These are phyloP conservation scores for Debaryomyces castellii DNA, from an alignment of 805 yeast genomes.

Conservation along the genomic window DNA sequence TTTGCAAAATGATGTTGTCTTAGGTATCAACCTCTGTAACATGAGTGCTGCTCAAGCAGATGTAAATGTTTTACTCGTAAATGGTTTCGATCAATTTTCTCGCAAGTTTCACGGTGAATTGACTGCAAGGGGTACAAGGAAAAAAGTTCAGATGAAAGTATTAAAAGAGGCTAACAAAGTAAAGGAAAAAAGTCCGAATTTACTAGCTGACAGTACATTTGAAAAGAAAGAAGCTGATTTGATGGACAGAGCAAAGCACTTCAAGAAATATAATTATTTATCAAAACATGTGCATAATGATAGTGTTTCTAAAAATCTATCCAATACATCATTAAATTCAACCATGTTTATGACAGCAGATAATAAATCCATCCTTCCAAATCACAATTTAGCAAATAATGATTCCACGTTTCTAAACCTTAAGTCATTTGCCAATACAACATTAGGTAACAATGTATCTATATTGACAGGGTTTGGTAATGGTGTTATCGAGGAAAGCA, in stretches of 20 bases:
- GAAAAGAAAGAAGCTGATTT: constrained; percentile 22
- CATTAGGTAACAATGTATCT: constrained; percentile 23
- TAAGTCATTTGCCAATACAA: constrained; percentile 13
- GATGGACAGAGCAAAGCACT: constrained; percentile 26
- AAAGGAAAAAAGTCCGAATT: constrained; percentile 3
- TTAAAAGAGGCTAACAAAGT: background rate
- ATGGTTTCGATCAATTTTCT: constrained; percentile 21
- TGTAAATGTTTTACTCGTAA: constrained; percentile 23
- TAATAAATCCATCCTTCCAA: constrained; percentile 2
- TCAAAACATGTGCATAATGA: constrained; percentile 21
- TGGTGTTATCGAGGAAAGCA: constrained; percentile 39
- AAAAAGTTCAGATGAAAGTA: constrained; percentile 14
- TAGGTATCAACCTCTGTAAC: constrained; percentile 28
- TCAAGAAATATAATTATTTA: constrained; percentile 32
- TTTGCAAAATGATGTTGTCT: constrained; percentile 11
- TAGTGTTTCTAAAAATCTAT: constrained; percentile 3
- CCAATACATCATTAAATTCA: constrained; percentile 7
- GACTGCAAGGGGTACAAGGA: constrained; percentile 27
- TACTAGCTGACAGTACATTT: constrained; percentile 12
- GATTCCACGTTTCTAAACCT: constrained; percentile 17
- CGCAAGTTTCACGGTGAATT: constrained; percentile 26
- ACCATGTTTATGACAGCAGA: constrained; percentile 6
- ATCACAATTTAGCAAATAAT: constrained; percentile 1
- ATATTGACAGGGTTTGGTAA: constrained; percentile 34
- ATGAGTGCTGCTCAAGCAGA: constrained; percentile 28